phyloP scores from a whole-genome alignment of 352 stramenopile genomes.

The Aphanomyces invadans region DNA sequence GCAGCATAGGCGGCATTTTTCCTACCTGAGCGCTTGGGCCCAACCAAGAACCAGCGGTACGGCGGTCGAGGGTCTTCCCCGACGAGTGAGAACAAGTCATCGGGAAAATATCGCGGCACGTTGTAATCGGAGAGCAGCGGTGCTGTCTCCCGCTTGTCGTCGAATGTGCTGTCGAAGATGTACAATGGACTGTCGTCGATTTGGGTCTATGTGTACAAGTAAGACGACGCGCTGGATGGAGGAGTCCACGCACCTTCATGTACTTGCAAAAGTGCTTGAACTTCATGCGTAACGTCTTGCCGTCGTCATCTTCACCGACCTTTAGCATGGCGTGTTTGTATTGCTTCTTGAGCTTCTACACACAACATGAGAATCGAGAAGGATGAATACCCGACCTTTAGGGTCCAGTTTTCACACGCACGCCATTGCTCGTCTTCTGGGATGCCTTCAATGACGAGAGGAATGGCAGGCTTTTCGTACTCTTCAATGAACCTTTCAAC shows the following conservation, averaged over 20 bases:
- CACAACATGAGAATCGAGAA: background rate
- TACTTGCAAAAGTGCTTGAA: constrained; percentile 79
- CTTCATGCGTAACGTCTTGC: constrained; percentile 70
- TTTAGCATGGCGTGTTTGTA: constrained; percentile 75
- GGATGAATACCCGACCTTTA: constrained; percentile 35
- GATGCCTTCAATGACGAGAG: constrained; percentile 78
- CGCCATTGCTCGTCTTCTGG: constrained; percentile 69
- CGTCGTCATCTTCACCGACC: constrained; percentile 73
- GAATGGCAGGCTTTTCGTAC: constrained; percentile 66
- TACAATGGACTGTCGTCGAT: constrained; percentile 91
- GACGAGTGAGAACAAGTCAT: constrained; percentile 79
- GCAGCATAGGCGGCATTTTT: background rate
- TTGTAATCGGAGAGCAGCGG: constrained; percentile 65
- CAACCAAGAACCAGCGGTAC: constrained; percentile 95
- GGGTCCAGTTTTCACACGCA: constrained; percentile 59
- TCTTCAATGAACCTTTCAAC: constrained; percentile 77
- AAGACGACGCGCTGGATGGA: no score
- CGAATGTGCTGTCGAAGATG: constrained; percentile 96
- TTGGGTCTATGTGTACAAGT: constrained; percentile 31
- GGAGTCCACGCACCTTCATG: constrained; percentile 39
- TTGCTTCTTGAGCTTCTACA: constrained; percentile 51
- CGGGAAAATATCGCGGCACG: constrained; percentile 69
- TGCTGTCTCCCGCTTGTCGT: constrained; percentile 72
- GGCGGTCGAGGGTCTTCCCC: constrained; percentile 84
- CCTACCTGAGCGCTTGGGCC: constrained; percentile 80